Conservation (phyloP, 208 protist species). For the Trypanosoma grayi region DNA sequence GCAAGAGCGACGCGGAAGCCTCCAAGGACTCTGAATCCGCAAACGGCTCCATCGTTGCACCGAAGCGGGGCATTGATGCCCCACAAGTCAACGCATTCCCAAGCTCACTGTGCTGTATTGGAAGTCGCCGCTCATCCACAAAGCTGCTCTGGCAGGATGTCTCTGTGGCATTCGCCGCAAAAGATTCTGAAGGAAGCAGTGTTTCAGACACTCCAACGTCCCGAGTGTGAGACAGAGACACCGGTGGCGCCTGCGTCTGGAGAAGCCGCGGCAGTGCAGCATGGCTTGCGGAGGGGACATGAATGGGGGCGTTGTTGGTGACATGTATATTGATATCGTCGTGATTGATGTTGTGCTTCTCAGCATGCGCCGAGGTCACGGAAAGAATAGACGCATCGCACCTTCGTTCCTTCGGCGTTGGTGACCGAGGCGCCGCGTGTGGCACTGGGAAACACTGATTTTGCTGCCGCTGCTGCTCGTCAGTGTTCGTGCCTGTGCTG, state of each 20-base stretch:
- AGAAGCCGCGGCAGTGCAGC: neutral
- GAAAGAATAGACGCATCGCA: neutral
- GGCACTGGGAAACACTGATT: neutral
- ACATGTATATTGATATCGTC: too few relatives aligned
- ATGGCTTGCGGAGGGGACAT: neutral
- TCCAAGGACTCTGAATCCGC: neutral
- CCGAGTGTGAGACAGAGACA: neutral
- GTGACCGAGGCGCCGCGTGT: neutral
- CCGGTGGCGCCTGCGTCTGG: neutral
- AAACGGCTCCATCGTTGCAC: neutral
- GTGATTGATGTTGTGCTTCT: neutral
- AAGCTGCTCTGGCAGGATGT: neutral
- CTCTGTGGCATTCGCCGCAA: neutral
- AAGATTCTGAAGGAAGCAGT: constrained; percentile 4
- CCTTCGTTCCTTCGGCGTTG: neutral
- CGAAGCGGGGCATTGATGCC: neutral
- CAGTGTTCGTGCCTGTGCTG: constrained; percentile 3
- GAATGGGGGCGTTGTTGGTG: neutral
- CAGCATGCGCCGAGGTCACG: neutral
- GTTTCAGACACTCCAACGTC: neutral
- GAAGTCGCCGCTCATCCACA: neutral
- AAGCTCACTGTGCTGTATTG: neutral
- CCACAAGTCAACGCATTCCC: neutral
- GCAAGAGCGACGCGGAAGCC: neutral
- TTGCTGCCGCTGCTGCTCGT: neutral